These are phyloP conservation scores for Verticillium albo-atrum DNA, from an alignment of 2,329 filamentous ascomycete species.

Conservation along the genomic window DNA sequence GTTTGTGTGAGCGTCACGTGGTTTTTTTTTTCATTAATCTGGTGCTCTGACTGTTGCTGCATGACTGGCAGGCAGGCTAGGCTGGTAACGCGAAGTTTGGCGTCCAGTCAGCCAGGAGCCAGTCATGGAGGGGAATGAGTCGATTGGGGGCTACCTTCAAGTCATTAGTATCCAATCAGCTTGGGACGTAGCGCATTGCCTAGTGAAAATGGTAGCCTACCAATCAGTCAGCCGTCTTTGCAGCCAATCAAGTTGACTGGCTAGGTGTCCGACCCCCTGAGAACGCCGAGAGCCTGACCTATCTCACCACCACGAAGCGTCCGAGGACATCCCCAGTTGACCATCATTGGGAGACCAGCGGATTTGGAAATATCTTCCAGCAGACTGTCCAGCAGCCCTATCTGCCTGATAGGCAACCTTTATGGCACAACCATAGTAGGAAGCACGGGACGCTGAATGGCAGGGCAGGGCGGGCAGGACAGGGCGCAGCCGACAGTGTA, in stretches of 20 bases:
- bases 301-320: neutral
- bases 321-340: neutral
- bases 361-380: neutral
- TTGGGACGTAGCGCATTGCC: neutral
- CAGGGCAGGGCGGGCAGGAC: neutral
- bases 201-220: neutral
- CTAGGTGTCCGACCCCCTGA: neutral
- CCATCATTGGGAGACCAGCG: neutral
- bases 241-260: neutral
- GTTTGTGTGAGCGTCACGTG: constrained; percentile 1
- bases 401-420: neutral
- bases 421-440: neutral
- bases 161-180: neutral
- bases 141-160: neutral
- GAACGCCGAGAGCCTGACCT: neutral
- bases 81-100: neutral
- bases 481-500: neutral
- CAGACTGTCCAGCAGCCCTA: neutral
- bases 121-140: neutral
- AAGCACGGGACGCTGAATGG: neutral
- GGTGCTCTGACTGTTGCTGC: neutral
- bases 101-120: neutral
- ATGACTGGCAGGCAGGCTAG: neutral
- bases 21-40: neutral
- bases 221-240: neutral